A percentile compares a stretch with the other conserved stretches of the same genome.
phyloP scores from a whole-genome alignment of 192 early-diverging fungal genomes.

The Gryganskiella cystojenkinii region DNA sequence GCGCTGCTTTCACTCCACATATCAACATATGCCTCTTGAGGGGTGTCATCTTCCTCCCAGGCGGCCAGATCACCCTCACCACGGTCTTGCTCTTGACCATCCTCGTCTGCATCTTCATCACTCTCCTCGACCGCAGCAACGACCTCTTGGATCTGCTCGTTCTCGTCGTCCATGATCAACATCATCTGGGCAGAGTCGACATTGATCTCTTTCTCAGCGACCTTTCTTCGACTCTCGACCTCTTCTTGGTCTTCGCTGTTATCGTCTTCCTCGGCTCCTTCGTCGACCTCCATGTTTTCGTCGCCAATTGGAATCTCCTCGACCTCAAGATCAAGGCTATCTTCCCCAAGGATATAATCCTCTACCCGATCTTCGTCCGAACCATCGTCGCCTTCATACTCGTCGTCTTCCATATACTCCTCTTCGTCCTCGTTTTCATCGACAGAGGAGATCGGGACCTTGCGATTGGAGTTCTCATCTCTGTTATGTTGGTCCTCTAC shows the following conservation, averaged over 20 bases:
- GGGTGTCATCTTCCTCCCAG: not conserved
- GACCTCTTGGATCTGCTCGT: too few species aligned
- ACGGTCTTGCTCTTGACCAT: too few species aligned
- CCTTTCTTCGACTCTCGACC: too few species aligned
- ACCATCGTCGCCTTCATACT: not conserved
- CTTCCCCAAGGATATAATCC: not conserved
- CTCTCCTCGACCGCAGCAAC: too few species aligned
- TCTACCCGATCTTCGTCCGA: not conserved
- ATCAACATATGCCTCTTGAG: slow-evolving; percentile 3
- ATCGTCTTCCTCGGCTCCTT: not conserved
- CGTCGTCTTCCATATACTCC: not conserved
- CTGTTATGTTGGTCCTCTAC: too few species aligned
- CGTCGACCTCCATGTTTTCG: not conserved
- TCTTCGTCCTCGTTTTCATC: not conserved
- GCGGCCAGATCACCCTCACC: too few species aligned
- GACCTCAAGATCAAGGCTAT: not conserved
- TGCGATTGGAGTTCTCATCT: not conserved
- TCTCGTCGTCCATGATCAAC: too few species aligned
- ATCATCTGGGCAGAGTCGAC: too few species aligned
- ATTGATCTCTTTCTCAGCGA: too few species aligned
- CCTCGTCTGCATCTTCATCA: too few species aligned
- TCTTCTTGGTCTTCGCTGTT: not conserved
- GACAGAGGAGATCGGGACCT: not conserved
- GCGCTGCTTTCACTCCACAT: slow-evolving; percentile 20
- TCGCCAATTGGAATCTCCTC: too few species aligned